Percentiles rank a stretch among this genome's conserved stretches.
These are phyloP conservation scores for Colletotrichum higginsianum DNA, from an alignment of 2,329 filamentous ascomycete genomes.

Conservation along the genomic window DNA sequence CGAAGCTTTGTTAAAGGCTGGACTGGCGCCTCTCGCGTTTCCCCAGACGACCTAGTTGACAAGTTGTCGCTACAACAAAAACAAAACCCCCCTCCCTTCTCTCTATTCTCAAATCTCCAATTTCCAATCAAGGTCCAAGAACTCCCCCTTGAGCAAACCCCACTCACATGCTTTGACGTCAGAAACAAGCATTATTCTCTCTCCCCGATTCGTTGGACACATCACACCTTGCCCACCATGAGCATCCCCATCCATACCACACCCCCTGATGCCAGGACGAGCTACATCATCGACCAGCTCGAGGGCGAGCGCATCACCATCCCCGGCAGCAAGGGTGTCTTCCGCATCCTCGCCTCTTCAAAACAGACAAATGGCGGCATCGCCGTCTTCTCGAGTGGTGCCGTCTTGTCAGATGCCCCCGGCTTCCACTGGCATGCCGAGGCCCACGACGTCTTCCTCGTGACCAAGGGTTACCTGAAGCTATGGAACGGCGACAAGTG, in stretches of 20 bases:
- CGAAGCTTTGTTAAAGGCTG: conserved; percentile 31
- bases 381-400: conserved; percentile 65
- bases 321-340: conserved; percentile 66
- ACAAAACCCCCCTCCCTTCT: neutral
- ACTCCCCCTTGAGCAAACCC: neutral
- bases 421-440: conserved; percentile 72
- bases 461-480: conserved; percentile 68
- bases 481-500: conserved; percentile 72
- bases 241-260: conserved; percentile 50
- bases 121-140: conserved; percentile 6
- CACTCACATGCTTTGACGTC: conserved; percentile 1
- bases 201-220: neutral
- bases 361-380: conserved; percentile 67
- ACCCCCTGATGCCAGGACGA: conserved; percentile 56
- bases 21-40: conserved; percentile 15
- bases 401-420: conserved; percentile 60
- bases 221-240: conserved; percentile 45
- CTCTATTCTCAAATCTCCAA: neutral
- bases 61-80: neutral
- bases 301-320: conserved; percentile 67
- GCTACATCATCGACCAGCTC: conserved; percentile 63
- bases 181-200: neutral
- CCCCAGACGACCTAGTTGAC: too few species aligned
- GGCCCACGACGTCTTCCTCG: conserved; percentile 71
- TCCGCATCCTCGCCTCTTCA: conserved; percentile 65